phyloP scores from a whole-genome alignment of 305 asterid genomes.

The Striga hermonthica region DNA sequence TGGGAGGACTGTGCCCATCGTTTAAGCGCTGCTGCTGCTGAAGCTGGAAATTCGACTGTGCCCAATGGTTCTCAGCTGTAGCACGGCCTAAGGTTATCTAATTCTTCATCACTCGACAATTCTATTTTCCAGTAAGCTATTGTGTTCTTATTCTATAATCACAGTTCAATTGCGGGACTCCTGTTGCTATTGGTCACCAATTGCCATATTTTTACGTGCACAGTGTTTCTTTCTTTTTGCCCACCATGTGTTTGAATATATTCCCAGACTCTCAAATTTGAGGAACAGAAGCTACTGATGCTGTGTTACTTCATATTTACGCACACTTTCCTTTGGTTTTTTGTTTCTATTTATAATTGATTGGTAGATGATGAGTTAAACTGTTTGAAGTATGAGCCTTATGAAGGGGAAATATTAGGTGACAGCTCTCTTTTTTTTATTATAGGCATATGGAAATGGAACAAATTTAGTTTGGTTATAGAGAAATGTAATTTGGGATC shows the following conservation, averaged over 20 bases:
- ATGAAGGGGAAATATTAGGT: too few species aligned
- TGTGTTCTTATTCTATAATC: not conserved
- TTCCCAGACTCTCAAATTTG: not conserved
- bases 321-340: not conserved
- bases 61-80: not conserved
- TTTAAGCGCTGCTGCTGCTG: not conserved
- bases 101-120: not conserved
- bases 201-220: not conserved
- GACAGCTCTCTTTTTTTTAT: too few species aligned
- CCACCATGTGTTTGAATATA: constrained; percentile 1
- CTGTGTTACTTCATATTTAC: not conserved
- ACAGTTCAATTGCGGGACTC: not conserved
- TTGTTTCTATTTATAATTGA: too few species aligned
- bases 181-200: not conserved
- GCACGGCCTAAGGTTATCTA: not conserved
- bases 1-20: too few species aligned
- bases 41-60: not conserved
- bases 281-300: not conserved
- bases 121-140: not conserved
- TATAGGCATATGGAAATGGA: too few species aligned
- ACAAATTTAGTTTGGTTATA: too few species aligned
- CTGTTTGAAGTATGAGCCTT: not conserved
- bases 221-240: not conserved
- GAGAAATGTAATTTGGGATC: too few species aligned
- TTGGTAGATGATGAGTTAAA: not conserved